These are phyloP conservation scores for Eimeria praecox DNA, from an alignment of 169 alveolate genomes.

Conservation along the genomic window DNA sequence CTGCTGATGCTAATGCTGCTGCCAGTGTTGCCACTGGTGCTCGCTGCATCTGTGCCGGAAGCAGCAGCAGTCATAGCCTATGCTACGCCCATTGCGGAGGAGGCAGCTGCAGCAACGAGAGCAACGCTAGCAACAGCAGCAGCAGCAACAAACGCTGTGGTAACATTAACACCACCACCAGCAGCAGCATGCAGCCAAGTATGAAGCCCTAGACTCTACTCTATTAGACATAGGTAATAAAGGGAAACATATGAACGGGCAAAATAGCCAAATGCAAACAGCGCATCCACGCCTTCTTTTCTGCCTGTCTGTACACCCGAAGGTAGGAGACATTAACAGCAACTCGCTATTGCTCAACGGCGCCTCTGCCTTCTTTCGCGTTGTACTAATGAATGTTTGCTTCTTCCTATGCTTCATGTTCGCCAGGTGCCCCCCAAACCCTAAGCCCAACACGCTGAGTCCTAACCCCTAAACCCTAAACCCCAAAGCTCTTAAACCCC, in stretches of 20 bases:
- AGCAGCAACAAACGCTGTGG: background rate
- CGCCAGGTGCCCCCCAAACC: slow-evolving; percentile 33
- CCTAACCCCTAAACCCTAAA: slow-evolving; percentile 6
- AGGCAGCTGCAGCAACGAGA: background rate
- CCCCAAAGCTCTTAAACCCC: background rate
- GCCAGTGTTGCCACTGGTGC: background rate
- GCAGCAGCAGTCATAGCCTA: background rate
- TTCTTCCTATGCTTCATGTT: slow-evolving; percentile 79
- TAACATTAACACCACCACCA: background rate
- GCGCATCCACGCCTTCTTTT: background rate
- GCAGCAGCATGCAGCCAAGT: background rate
- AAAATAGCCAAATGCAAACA: background rate
- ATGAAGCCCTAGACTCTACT: background rate
- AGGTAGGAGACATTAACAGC: slow-evolving; percentile 66
- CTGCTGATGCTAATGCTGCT: background rate
- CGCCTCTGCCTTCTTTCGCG: slow-evolving; percentile 68
- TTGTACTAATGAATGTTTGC: slow-evolving; percentile 62
- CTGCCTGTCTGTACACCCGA: background rate
- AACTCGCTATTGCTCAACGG: slow-evolving; percentile 66
- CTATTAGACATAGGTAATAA: background rate
- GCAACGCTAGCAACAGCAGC: background rate
- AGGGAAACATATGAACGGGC: background rate
- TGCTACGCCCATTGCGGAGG: background rate
- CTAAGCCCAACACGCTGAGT: background rate
- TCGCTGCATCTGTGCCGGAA: background rate